Percentiles rank a stretch among this genome's conserved stretches.
Evolutionary conservation across 2,329 filamentous ascomycete species (phyloP).

Genomic region (Cryphonectria carpinicola): DNA sequence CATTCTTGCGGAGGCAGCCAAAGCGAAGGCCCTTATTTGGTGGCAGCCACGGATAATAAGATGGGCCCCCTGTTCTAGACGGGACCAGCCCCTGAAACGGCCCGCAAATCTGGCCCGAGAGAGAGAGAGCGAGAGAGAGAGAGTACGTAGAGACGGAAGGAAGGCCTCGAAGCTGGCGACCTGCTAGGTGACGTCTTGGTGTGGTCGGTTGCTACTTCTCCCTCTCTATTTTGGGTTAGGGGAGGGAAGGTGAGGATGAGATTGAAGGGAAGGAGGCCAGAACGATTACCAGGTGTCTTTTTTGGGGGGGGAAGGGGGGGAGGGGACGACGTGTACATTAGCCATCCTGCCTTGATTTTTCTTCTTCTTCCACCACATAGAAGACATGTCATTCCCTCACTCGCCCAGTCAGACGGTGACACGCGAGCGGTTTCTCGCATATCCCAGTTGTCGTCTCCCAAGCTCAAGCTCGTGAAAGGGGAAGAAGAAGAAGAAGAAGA

Average conservation of each 20-base stretch:
- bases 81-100: constrained; percentile 8
- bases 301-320: too few relatives aligned
- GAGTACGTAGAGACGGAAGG: not conserved
- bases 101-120: not conserved
- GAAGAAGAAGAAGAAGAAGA: too few relatives aligned
- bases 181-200: constrained; percentile 5
- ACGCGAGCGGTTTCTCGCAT: constrained; percentile 1
- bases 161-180: not conserved
- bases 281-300: not conserved
- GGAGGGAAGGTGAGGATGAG: not conserved
- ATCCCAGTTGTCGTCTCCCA: not conserved
- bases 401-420: constrained; percentile 10
- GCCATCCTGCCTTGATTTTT: constrained; percentile 5
- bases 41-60: not conserved
- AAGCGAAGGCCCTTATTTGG: not conserved
- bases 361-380: not conserved
- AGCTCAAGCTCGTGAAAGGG: not conserved
- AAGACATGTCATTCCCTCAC: not conserved
- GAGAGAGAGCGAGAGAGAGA: not conserved
- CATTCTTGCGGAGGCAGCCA: not conserved
- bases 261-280: not conserved
- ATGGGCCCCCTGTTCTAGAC: not conserved
- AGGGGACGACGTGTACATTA: not conserved
- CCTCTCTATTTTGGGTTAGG: not conserved
- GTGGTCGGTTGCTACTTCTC: not conserved